A percentile compares a stretch with the other conserved stretches of the same genome.
Evolutionary conservation across 1,284 basidiomycete species (phyloP).

Genomic region (Mycosarcoma mackinlayi): DNA sequence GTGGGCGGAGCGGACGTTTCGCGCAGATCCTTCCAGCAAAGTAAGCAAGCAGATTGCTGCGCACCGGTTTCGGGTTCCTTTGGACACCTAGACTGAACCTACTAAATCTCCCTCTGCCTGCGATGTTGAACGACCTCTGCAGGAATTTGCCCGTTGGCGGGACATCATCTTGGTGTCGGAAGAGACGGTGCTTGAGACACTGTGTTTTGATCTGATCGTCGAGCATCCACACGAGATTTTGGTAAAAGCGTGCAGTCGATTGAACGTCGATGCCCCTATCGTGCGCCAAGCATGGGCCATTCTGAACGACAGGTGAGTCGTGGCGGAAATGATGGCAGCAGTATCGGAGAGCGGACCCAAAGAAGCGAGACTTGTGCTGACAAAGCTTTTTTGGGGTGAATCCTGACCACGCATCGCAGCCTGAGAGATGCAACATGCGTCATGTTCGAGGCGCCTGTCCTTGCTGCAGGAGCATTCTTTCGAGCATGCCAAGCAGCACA

Average conservation of each 20-base stretch:
- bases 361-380: slow-evolving; percentile 1
- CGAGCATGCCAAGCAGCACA: slow-evolving; percentile 51
- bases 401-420: slow-evolving; percentile 16
- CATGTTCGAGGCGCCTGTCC: slow-evolving; percentile 62
- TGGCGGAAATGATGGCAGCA: neutral
- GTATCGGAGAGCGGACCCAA: no score
- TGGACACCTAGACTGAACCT: no score
- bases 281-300: slow-evolving; percentile 58
- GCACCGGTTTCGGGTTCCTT: no score
- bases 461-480: slow-evolving; percentile 61
- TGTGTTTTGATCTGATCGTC: slow-evolving; percentile 90
- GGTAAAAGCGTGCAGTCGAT: slow-evolving; percentile 51
- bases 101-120: no score
- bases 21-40: slow-evolving; percentile 43
- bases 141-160: slow-evolving; percentile 73
- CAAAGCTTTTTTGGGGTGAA: neutral
- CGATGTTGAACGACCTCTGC: neutral
- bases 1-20: slow-evolving; percentile 55
- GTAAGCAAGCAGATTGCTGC: no score
- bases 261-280: slow-evolving; percentile 46
- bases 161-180: slow-evolving; percentile 80
- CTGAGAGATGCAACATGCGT: slow-evolving; percentile 56
- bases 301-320: slow-evolving; percentile 50
- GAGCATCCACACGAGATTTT: slow-evolving; percentile 77
- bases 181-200: slow-evolving; percentile 83